Conservation (phyloP, 176 grass and related monocot species). For the Musa schizocarpa region DNA sequence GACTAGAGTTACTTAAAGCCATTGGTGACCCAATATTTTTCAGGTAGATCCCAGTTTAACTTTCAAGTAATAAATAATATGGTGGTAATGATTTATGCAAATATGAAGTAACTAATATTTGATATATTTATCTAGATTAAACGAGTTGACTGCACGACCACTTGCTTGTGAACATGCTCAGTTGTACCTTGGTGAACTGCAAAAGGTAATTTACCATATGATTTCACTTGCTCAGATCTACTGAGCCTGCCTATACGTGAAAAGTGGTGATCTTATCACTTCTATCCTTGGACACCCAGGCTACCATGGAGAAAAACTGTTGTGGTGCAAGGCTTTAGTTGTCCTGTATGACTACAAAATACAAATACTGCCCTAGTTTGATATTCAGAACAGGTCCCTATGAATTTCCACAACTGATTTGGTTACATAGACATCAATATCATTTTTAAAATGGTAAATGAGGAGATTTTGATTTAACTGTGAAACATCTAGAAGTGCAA, state of each 20-base stretch:
- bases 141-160: slow-evolving; percentile 70
- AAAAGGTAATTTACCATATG: slow-evolving; percentile 35
- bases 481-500: not conserved
- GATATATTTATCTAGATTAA: slow-evolving; percentile 43
- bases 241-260: not conserved
- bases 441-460: not conserved
- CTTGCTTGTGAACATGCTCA: slow-evolving; percentile 63
- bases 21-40: slow-evolving; percentile 90
- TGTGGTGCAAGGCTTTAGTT: not conserved
- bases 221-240: not conserved
- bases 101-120: slow-evolving; percentile 20
- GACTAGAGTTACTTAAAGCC: slow-evolving; percentile 69
- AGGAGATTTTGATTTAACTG: not conserved
- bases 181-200: slow-evolving; percentile 64
- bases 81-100: not conserved
- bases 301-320: not conserved
- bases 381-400: not conserved
- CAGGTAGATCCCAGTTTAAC: slow-evolving; percentile 38
- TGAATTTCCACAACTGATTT: not conserved
- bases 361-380: not conserved
- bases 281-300: not conserved
- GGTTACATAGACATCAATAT: not conserved
- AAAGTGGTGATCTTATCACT: not conserved
- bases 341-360: not conserved
- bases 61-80: not conserved